Evolutionary conservation across 192 early-diverging fungal genomes (phyloP), one percentile per base, ranked within the genome.

Genomic region (Piromyces finnis): DNA sequence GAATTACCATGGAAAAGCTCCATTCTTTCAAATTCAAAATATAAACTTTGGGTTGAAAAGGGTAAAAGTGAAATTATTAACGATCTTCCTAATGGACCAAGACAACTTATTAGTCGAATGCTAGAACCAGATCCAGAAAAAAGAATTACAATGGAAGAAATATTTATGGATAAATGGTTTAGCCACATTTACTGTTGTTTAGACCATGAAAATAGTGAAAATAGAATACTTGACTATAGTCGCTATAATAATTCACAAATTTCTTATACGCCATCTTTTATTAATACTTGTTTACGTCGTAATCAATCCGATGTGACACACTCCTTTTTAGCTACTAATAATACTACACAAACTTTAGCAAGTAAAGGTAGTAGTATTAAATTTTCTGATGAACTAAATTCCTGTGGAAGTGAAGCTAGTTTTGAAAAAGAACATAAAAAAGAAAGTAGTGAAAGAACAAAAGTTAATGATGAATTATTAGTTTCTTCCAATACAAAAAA

Each of bases 61-160:
- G 80, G 87, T 90, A 77, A 86, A 88, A 28, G 80, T 87, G 14
- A 86, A 29, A 81, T 81, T 77, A 77, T 81, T 18, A 79, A 80
- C 29, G 78, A 81, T 35, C 78, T 81, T 28, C 80, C 80, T 11
- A 28, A 77, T 29, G 80, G 77, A 28, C 80, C 80, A 26, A 77
- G 26, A 18, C 29, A 77, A 28, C 26, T 92, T 37, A 90, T 94
- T 32, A 82, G 84, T 29, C 85, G 87, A 59, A 92, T 94, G 82
- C 81, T 94, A 30, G 88, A 93, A 39, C 87, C 89, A 7, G 87
- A 92, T 59, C 83, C 85, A 13, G 83, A 81, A 29, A 87, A 85
- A 28, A 90, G 94, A 13, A 82, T 84, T n/a, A 86, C 88, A 18
- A 15, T 35, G 32, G 77, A 39, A 83, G 51, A 68, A 68, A 68